Evolutionary conservation across 176 grass and related monocot genomes (phyloP).

Genomic region (Thinopyrum elongatum): DNA sequence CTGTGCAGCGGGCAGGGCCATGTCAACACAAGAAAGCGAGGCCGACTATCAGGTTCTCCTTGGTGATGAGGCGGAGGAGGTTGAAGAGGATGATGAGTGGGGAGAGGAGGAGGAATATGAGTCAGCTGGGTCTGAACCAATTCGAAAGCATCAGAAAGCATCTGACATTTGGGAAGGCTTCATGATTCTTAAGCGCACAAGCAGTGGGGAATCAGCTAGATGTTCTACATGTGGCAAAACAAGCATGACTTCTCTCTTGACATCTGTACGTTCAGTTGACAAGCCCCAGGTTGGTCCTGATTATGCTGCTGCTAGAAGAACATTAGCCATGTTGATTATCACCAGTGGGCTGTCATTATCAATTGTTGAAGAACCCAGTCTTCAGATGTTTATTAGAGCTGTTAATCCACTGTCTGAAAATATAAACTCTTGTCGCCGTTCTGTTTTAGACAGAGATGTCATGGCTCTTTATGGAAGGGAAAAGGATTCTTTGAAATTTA

Average conservation of each 20-base stretch:
- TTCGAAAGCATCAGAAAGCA: neutral
- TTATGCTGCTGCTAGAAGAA: constrained; percentile 9
- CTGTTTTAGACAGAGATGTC: constrained; percentile 2
- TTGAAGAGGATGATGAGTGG: too few relatives aligned
- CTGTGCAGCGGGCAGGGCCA: neutral
- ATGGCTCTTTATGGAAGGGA: constrained; percentile 24
- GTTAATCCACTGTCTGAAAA: neutral
- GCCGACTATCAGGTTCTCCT: neutral
- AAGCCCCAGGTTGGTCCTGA: neutral
- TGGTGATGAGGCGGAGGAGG: neutral
- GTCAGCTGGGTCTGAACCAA: neutral
- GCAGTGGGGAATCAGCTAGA: neutral
- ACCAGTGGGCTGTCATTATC: constrained; percentile 14
- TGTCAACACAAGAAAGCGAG: neutral
- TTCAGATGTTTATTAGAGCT: neutral
- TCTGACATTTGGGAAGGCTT: constrained; percentile 35
- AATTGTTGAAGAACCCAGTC: neutral
- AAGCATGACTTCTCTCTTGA: neutral
- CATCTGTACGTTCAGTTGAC: neutral
- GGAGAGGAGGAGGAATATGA: neutral
- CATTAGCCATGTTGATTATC: constrained; percentile 17
- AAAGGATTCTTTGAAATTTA: neutral
- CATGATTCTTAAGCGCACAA: neutral
- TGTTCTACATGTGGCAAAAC: neutral
- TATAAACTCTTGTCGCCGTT: neutral